Conservation (phyloP, 768 basidiomycete species). For the Porpolomopsis calyptriformis region DNA sequence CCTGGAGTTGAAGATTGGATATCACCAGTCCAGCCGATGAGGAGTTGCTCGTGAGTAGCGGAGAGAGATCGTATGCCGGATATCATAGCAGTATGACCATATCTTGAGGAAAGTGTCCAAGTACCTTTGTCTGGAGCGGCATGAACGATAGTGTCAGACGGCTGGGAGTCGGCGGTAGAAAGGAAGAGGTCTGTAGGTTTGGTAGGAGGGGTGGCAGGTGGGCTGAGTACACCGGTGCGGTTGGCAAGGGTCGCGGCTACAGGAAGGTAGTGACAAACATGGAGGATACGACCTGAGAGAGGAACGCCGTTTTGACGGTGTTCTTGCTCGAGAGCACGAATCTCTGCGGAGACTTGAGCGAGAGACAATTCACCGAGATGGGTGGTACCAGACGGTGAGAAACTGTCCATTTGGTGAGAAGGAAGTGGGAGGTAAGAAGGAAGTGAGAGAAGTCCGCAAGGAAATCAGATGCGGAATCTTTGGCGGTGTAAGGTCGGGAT, state of each 20-base stretch:
- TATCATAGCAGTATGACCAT: slow-evolving; percentile 93
- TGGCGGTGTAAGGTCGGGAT: not conserved
- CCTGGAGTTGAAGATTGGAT: slow-evolving; percentile 42
- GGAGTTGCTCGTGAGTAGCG: slow-evolving; percentile 77
- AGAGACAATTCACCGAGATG: slow-evolving; percentile 55
- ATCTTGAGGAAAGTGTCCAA: slow-evolving; percentile 72
- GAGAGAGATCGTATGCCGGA: slow-evolving; percentile 82
- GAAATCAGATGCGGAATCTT: not conserved
- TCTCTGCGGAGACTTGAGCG: slow-evolving; percentile 63
- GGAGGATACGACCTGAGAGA: slow-evolving; percentile 82
- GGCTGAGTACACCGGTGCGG: slow-evolving; percentile 45
- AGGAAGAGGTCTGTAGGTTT: slow-evolving; percentile 20
- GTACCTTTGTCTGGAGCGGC: slow-evolving; percentile 18
- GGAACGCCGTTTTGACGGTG: slow-evolving; percentile 59
- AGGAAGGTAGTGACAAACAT: slow-evolving; percentile 86
- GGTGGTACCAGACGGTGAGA: slow-evolving; percentile 54
- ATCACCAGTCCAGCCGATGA: slow-evolving; percentile 93
- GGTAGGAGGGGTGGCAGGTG: slow-evolving; percentile 70
- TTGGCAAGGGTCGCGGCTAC: slow-evolving; percentile 54
- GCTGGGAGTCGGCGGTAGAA: not conserved
- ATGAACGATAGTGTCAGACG: slow-evolving; percentile 3
- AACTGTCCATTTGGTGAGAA: slow-evolving; percentile 48
- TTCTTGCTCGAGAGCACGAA: slow-evolving; percentile 60
- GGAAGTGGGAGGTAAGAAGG: slow-evolving; percentile 1
- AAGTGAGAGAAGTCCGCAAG: not conserved